Base-by-base conservation (phyloP, 2,329 filamentous ascomycete genomes). In the Coniochaeta sp. region DNA sequence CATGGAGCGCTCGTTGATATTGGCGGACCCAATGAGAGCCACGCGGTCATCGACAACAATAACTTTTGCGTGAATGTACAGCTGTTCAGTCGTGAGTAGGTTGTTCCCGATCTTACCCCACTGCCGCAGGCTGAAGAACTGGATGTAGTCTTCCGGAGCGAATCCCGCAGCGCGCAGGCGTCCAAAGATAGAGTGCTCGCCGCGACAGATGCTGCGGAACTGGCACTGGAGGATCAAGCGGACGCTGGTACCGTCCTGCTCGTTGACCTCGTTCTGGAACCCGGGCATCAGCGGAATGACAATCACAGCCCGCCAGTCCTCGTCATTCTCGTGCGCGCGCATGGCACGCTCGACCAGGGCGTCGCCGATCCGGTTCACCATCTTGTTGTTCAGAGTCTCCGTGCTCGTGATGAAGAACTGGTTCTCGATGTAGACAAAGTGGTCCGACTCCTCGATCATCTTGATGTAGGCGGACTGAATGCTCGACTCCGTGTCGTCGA, bases 341-440 rank as follows among this genome's bases (percentile, higher is more conserved):
- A 93, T 88, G 67, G 96, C 95, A 57, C 95, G 90, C 68, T 96
- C 90, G 9, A 98, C 93, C 34, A 99, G 80, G 3, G 95, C 93
- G 74, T 98, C 93, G 58, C 93, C 93, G 66, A 99, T 97, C 65
- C 88, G 87, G 73, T 99, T 99, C 72, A 91, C 84, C 64, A 99
- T 95, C 70, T 88, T 91, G 14, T 89, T 90, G 58, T 89, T 90
- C 67, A 96, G 87, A 6, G 93, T 92, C 69, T 95, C 89, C 58
- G 90, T 95, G 66, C 91, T 96, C 38, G 91, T 96, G 72, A 99
- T 90, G 77, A 96, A 99, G 76, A 98, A 99, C 70, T 99, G 95
- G 71, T 99, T 99, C 73, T 99, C 95, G 65, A 98, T 96, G 74
- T 99, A 98, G 58, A 98, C 91, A 69, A 97, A 96, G 72, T 98